These are phyloP conservation scores for Syzygium oleosum DNA, from an alignment of 345 rosid genomes.

Conservation along the genomic window DNA sequence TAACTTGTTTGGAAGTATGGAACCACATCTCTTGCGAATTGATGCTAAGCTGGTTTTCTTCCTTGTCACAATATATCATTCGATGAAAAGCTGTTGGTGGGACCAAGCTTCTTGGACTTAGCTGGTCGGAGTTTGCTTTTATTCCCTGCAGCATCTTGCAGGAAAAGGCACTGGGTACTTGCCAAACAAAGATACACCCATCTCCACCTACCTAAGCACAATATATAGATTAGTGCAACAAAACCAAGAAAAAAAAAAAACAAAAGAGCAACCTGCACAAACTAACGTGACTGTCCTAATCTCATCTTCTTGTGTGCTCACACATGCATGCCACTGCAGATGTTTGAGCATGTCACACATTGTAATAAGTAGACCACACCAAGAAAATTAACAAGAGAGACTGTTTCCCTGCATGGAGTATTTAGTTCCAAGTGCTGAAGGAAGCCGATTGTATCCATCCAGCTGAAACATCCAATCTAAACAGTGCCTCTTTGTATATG, in stretches of 20 bases:
- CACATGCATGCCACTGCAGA: not conserved
- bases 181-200: slow-evolving; percentile 78
- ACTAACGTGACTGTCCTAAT: not conserved
- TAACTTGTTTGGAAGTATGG: slow-evolving; percentile 11
- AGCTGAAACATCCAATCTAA: not conserved
- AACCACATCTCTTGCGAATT: slow-evolving; percentile 12
- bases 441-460: not conserved
- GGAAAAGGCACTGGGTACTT: slow-evolving; percentile 48
- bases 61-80: slow-evolving; percentile 1
- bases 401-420: not conserved
- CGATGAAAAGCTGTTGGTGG: slow-evolving; percentile 25
- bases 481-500: not conserved
- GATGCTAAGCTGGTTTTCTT: slow-evolving; percentile 15
- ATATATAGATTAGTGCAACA: slow-evolving; percentile 1
- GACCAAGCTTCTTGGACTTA: slow-evolving; percentile 30
- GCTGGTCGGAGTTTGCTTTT: slow-evolving; percentile 23
- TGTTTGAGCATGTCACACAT: not conserved
- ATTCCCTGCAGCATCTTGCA: slow-evolving; percentile 45
- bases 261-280: not conserved
- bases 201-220: slow-evolving; percentile 59
- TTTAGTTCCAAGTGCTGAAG: not conserved
- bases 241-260: not conserved
- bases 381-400: not conserved
- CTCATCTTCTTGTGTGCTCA: not conserved
- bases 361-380: not conserved